Evolutionary conservation across 1,284 basidiomycete genomes (phyloP), one percentile per base, ranked within the genome.

Genomic region (Volvariella surrecta): DNA sequence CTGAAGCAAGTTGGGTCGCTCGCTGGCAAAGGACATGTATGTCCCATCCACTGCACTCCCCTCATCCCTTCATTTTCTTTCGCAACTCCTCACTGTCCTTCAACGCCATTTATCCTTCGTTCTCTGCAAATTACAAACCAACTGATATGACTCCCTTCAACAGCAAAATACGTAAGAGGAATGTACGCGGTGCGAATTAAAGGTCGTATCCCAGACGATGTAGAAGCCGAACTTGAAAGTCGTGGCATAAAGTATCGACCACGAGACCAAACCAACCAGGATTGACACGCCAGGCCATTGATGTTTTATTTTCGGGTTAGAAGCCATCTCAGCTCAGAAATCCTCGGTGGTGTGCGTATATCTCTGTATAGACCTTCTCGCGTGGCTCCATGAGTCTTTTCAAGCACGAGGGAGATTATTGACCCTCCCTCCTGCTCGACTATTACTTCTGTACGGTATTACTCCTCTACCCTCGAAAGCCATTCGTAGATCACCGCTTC

Each of bases 1-100:
- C 94, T 1, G 84, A 91, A 54, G 76, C 79, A 48, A 94, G 90
- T 63, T 99, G 95, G 95, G 93, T 98, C 8, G 89, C 90, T 11
- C 73, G 86, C 52, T 95, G 91, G 91, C 91, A 95, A 61, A 68
- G 91, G 58, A 89, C 84, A 52, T 79, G 90, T 92, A 52, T 52
- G 86, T 75, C 35, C 42, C 30, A n/a, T 42, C 30, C 37, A 42
- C 35, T 43, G 38, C 39, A 39, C 35, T 15, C 32, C 44, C 15
- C 10, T 32, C 11, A 19, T 15, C 37, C 13, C 21, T 43, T 40
- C 28, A n/a, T 43, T 13, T 21, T 40, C 32, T 13, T 45, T n/a
- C n/a, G n/a, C n/a, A n/a, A n/a, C n/a, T n/a, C 28, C 7, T 45
- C 45, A 35, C 28, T 6, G 11, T 24, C 19, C 9, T 20, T 44